These are phyloP conservation scores for Tricholoma flavovirens DNA, from an alignment of 768 basidiomycete genomes.

Conservation along the genomic window DNA sequence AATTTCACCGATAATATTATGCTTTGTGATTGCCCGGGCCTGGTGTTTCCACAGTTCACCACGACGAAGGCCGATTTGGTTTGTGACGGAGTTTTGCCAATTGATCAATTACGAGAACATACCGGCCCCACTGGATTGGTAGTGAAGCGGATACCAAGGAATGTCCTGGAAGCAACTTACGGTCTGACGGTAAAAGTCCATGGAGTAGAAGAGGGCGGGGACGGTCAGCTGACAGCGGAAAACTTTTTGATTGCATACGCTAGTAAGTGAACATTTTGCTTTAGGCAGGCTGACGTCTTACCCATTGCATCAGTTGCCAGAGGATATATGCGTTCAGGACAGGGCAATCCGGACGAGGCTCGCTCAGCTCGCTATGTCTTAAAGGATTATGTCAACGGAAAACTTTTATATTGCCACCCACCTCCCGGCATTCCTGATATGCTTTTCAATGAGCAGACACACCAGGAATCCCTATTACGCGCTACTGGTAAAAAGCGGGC, in stretches of 20 bases:
- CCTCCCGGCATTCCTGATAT: slow-evolving; percentile 67
- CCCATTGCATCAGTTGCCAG: slow-evolving; percentile 63
- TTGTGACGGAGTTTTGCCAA: slow-evolving; percentile 90
- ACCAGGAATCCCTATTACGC: slow-evolving; percentile 52
- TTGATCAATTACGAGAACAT: slow-evolving; percentile 94
- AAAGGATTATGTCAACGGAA: slow-evolving; percentile 96
- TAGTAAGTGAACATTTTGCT: slow-evolving; percentile 51
- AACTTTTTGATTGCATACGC: slow-evolving; percentile 86
- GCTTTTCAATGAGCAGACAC: slow-evolving; percentile 70
- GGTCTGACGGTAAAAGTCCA: slow-evolving; percentile 69
- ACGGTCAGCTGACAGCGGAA: slow-evolving; percentile 66
- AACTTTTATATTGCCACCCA: slow-evolving; percentile 84
- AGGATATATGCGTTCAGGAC: slow-evolving; percentile 88
- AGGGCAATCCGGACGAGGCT: slow-evolving; percentile 97
- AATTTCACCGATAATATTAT: slow-evolving; percentile 82
- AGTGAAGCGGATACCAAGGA: slow-evolving; percentile 70
- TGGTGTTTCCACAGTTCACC: slow-evolving; percentile 98
- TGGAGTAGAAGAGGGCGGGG: slow-evolving; percentile 77
- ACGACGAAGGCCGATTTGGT: slow-evolving; percentile 94
- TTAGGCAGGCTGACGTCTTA: slow-evolving; percentile 10
- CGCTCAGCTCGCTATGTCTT: slow-evolving; percentile 87
- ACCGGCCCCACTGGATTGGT: slow-evolving; percentile 80
- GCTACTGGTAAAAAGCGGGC: slow-evolving; percentile 81
- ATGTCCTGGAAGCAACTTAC: slow-evolving; percentile 85
- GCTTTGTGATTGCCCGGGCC: slow-evolving; percentile 95